Conservation (phyloP, 139 green algal genomes). For the Eudorina sp. region DNA sequence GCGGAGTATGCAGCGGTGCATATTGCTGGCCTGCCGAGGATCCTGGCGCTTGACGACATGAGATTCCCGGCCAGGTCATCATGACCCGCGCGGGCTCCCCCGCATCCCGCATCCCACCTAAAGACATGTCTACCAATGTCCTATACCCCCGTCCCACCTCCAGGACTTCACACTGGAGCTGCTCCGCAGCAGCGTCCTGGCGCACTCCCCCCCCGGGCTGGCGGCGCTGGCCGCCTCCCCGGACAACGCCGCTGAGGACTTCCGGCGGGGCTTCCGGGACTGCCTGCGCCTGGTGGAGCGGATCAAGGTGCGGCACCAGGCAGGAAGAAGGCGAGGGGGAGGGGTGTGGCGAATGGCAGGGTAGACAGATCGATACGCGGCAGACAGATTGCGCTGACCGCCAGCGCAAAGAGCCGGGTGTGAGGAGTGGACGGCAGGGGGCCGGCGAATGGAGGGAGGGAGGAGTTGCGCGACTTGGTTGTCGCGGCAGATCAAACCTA, state of each 20-base stretch:
- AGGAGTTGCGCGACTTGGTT: no score
- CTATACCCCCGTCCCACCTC: neutral
- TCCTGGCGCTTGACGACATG: no score
- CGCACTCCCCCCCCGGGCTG: constrained; percentile 40
- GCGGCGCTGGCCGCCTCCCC: constrained; percentile 30
- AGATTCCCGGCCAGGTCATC: no score
- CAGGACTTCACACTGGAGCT: constrained; percentile 41
- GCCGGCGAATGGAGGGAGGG: neutral
- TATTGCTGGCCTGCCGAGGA: no score
- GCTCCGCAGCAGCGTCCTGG: constrained; percentile 44
- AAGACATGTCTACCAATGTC: no score
- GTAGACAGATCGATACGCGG: neutral
- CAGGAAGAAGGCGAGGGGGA: neutral
- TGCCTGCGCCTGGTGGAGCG: constrained; percentile 59
- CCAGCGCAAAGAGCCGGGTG: neutral
- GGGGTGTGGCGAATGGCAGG: neutral
- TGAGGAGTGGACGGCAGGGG: neutral
- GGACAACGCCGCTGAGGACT: constrained; percentile 54
- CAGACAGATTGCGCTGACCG: neutral
- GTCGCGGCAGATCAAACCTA: no score
- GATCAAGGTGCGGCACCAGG: constrained; percentile 69
- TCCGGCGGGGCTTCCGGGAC: constrained; percentile 68
- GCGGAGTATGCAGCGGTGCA: no score
- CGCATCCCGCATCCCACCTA: no score
- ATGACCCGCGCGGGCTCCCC: no score